Base-by-base conservation (phyloP, 371 early-diverging fungal genomes). In the Mortierella polycephala region DNA sequence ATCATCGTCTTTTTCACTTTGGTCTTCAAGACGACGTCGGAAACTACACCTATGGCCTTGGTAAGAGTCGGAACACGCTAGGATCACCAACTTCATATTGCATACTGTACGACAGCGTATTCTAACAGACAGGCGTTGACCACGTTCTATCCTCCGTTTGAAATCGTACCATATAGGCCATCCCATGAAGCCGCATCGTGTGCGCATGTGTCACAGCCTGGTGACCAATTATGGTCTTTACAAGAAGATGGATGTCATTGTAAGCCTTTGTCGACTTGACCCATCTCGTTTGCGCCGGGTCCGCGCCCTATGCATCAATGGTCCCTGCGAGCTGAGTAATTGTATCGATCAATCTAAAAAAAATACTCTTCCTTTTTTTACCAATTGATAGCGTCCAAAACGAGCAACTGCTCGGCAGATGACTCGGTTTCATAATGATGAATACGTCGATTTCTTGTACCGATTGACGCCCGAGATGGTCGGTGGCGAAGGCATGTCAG, bases 161-260 rank as follows among this genome's bases (percentile, higher is more conserved):
- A 30, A 1, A 30, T 30, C 1, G 4, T 30, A 30, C 30, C 30
- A 30, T 30, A 30, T 55, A 55, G 93, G 92, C 16, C 99, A 99
- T 75, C 99, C 99, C 7, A 99, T 99, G 99, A 99, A 99, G 81
- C 99, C 99, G 13, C 96, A 98, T 60, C 91, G 99, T 66, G 94
- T 99, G 82, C 94, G 96, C 61, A 94, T 99, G 91, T 96, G 98
- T 37, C 99, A 99, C 84, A 95, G 95, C 74, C 87, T 99, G 66
- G 95, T 99, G 42, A 86, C 96, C 53, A 94, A 94, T 50, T 99
- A 99, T 85, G 96, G 95, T 5, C 86, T 99, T 16, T 95, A 98
- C 77, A 95, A 97, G 69, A 90, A 98, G 67, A 92, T 99, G 95
- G 92, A 92, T 55, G 90, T 98, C 74, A 90, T 90, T 55, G 92